Percentiles rank a stretch among this genome's conserved stretches.
These are phyloP conservation scores for Reutealis trisperma DNA, from an alignment of 345 rosid species.

Conservation along the genomic window DNA sequence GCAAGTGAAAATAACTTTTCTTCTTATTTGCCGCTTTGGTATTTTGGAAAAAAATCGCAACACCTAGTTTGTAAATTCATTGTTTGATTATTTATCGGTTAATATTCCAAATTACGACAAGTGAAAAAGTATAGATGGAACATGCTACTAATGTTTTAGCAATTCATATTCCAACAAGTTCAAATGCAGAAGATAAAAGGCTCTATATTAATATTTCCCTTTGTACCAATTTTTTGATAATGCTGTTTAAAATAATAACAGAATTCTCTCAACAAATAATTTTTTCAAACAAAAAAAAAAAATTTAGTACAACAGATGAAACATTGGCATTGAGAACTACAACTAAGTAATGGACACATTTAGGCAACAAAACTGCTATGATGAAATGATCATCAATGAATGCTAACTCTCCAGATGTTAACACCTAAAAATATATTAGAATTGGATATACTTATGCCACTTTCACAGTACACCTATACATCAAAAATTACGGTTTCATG, in stretches of 20 bases:
- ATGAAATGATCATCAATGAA: constrained; percentile 20
- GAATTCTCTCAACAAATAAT: not conserved
- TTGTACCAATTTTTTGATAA: no score
- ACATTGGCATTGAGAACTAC: not conserved
- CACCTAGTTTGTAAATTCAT: not conserved
- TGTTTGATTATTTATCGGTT: no score
- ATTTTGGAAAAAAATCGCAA: not conserved
- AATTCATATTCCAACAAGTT: not conserved
- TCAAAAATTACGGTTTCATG: constrained; percentile 20
- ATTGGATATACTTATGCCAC: constrained; percentile 13
- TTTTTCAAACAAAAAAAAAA: no score
- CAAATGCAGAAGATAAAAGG: not conserved
- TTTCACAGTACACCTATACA: constrained; percentile 38
- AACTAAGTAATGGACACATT: not conserved
- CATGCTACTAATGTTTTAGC: no score
- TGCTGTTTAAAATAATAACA: not conserved
- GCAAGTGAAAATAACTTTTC: no score
- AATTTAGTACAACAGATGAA: not conserved
- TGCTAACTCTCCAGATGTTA: not conserved
- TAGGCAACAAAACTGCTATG: constrained; percentile 19
- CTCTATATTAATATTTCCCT: no score
- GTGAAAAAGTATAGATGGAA: no score
- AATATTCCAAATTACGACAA: no score
- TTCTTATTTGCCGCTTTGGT: not conserved
- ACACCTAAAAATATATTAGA: constrained; percentile 11